These are phyloP conservation scores for Sporothrix brunneoviolacea DNA, from an alignment of 2,329 filamentous ascomycete species.

Conservation along the genomic window DNA sequence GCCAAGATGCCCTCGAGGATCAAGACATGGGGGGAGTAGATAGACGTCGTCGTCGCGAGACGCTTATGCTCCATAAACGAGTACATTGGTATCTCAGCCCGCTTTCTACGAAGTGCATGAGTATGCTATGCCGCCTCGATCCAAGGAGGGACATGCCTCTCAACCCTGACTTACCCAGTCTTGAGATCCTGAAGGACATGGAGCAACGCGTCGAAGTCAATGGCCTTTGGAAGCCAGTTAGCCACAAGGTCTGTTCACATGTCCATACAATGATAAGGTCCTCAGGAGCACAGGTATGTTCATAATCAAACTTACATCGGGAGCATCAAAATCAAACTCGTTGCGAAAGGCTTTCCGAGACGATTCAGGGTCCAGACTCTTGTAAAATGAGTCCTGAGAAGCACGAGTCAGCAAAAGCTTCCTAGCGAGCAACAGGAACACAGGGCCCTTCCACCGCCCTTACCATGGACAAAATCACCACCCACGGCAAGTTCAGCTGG, in stretches of 20 bases:
- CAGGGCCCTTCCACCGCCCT: slow-evolving; percentile 18
- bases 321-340: slow-evolving; percentile 94
- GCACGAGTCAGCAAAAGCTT: background rate
- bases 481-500: slow-evolving; percentile 89
- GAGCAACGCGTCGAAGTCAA: slow-evolving; percentile 88
- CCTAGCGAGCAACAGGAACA: background rate
- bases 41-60: slow-evolving; percentile 69
- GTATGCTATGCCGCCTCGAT: background rate
- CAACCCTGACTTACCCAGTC: slow-evolving; percentile 61
- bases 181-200: slow-evolving; percentile 78
- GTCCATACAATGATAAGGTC: no score
- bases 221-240: slow-evolving; percentile 44
- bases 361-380: slow-evolving; percentile 72
- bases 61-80: slow-evolving; percentile 90
- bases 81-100: slow-evolving; percentile 87
- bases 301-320: slow-evolving; percentile 55
- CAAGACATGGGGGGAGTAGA: slow-evolving; percentile 94
- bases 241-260: background rate
- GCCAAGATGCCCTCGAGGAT: slow-evolving; percentile 96
- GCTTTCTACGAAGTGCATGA: slow-evolving; percentile 49
- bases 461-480: slow-evolving; percentile 96
- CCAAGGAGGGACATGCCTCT: slow-evolving; percentile 21
- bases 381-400: slow-evolving; percentile 89
- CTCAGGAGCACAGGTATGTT: background rate
- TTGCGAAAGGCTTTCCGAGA: slow-evolving; percentile 77